Conservation (phyloP, 345 rosid species). For the Heritiera fomes region DNA sequence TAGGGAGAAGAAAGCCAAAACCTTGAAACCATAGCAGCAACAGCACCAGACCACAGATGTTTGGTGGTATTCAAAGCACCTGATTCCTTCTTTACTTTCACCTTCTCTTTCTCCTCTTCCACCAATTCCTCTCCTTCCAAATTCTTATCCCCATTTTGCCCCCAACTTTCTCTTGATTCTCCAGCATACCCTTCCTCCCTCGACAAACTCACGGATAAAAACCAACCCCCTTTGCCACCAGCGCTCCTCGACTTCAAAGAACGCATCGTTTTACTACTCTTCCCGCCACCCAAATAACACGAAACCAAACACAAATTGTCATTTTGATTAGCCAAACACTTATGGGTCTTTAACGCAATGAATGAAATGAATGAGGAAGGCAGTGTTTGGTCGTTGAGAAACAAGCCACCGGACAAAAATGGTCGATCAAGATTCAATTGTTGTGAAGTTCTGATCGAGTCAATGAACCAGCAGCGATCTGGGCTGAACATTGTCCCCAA, state of each 20-base stretch:
- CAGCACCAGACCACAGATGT: conserved; percentile 91
- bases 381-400: conserved; percentile 42
- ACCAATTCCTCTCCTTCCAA: conserved; percentile 28
- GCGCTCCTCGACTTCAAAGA: conserved; percentile 26
- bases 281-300: conserved; percentile 23
- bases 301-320: conserved; percentile 21
- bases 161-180: conserved; percentile 42
- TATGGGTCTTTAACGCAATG: conserved; percentile 17
- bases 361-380: conserved; percentile 52
- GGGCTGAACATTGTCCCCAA: conserved; percentile 45
- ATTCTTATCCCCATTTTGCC: conserved; percentile 32
- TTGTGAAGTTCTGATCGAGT: conserved; percentile 35
- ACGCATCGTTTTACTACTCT: conserved; percentile 29
- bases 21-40: conserved; percentile 93
- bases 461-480: conserved; percentile 43
- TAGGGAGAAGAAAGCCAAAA: conserved; percentile 14
- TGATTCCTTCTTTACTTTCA: conserved; percentile 33
- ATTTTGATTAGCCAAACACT: background rate
- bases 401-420: conserved; percentile 49
- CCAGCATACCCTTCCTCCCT: conserved; percentile 46
- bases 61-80: conserved; percentile 71
- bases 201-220: conserved; percentile 72
- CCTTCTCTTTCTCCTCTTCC: conserved; percentile 20
- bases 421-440: conserved; percentile 24
- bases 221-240: conserved; percentile 36